phyloP scores from a whole-genome alignment of 164 flowering plant species.

The Berberis thunbergii region DNA sequence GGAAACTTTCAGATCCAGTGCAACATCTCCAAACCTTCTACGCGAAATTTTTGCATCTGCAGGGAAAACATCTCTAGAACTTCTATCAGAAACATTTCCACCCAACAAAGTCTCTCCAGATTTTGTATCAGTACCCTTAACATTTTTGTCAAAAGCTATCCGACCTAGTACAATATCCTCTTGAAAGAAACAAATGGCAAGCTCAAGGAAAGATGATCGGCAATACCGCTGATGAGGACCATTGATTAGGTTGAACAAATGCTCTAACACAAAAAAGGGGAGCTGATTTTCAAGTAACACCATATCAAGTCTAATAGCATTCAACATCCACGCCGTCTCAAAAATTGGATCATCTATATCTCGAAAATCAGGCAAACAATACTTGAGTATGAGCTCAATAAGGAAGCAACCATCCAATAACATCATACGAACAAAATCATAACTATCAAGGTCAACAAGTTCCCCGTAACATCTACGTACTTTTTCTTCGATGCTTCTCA shows the following conservation, averaged over 20 bases:
- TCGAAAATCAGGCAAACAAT: neutral
- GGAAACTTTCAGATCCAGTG: neutral
- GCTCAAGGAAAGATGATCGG: neutral
- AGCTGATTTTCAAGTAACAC: constrained; percentile 27
- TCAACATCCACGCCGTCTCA: neutral
- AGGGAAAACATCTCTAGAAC: too few relatives aligned
- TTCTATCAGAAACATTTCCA: too few relatives aligned
- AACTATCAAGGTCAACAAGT: neutral
- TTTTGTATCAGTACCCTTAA: too few relatives aligned
- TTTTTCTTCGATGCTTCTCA: neutral
- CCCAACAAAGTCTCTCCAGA: too few relatives aligned
- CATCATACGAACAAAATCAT: constrained; percentile 4
- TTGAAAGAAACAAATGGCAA: neutral
- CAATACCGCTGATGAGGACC: neutral
- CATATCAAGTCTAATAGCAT: constrained; percentile 11
- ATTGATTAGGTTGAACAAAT: constrained; percentile 1
- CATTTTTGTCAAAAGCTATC: too few relatives aligned
- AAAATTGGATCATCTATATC: neutral
- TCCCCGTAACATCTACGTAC: constrained; percentile 1
- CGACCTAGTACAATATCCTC: neutral
- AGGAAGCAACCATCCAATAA: constrained; percentile 5
- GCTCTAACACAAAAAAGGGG: constrained; percentile 15
- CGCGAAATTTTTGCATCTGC: too few relatives aligned
- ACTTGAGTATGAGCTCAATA: neutral
- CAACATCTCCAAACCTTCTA: neutral